phyloP scores from a whole-genome alignment of 2,329 filamentous ascomycete species.

The Tympanopsis confertula region DNA sequence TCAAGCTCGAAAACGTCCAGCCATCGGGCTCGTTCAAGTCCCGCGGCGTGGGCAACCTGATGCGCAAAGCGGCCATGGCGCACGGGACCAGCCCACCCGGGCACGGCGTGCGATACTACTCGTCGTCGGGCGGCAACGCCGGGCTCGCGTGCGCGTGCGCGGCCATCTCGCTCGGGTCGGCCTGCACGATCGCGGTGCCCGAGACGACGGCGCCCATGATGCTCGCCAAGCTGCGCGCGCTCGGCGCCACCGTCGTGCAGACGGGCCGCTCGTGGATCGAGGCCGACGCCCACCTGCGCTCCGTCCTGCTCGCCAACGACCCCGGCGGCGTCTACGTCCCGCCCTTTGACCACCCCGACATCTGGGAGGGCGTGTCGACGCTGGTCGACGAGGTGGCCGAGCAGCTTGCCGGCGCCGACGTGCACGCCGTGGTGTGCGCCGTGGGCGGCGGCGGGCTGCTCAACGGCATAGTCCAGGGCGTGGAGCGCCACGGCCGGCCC shows the following conservation, averaged over 20 bases:
- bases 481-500: conserved; percentile 33
- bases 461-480: conserved; percentile 62
- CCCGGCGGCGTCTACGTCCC: conserved; percentile 49
- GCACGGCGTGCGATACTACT: conserved; percentile 58
- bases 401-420: conserved; percentile 26
- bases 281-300: conserved; percentile 55
- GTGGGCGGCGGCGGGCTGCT: conserved; percentile 75
- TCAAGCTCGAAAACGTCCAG: conserved; percentile 78
- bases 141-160: conserved; percentile 72
- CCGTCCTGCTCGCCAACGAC: conserved; percentile 40
- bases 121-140: conserved; percentile 71
- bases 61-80: conserved; percentile 36
- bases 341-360: conserved; percentile 56
- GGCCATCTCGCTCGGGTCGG: conserved; percentile 48
- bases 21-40: conserved; percentile 78
- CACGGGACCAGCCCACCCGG: conserved; percentile 18
- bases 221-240: conserved; percentile 56
- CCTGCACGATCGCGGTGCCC: conserved; percentile 68
- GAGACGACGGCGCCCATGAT: conserved; percentile 53
- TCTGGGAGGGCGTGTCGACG: conserved; percentile 55
- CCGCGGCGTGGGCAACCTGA: conserved; percentile 62
- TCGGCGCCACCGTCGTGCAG: conserved; percentile 60
- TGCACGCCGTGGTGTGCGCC: conserved; percentile 64
- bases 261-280: conserved; percentile 57
- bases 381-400: conserved; percentile 39